These are phyloP conservation scores for Geosmithia flava DNA, from an alignment of 2,329 filamentous ascomycete species.

Conservation along the genomic window DNA sequence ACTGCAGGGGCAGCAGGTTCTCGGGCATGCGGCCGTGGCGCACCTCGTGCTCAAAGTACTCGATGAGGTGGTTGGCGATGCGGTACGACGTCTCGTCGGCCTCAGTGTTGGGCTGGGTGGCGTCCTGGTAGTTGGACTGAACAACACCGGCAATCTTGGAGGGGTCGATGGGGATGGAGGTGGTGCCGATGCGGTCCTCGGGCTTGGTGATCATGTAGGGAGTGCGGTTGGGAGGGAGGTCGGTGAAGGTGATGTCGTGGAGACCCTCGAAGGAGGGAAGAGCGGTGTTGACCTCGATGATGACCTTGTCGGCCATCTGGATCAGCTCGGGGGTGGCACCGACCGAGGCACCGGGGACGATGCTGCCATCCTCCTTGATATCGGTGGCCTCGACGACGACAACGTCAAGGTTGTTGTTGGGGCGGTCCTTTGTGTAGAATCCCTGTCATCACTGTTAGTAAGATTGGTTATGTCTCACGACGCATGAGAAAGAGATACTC, in stretches of 20 bases:
- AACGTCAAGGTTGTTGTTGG: constrained; percentile 65
- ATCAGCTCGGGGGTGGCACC: constrained; percentile 77
- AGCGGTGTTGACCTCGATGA: constrained; percentile 85
- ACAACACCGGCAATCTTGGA: constrained; percentile 76
- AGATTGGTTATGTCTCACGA: background rate
- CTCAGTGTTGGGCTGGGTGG: constrained; percentile 59
- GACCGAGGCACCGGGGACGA: constrained; percentile 76
- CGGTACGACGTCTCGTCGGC: constrained; percentile 60
- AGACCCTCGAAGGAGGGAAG: constrained; percentile 76
- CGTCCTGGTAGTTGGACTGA: constrained; percentile 74
- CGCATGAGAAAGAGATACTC: constrained; percentile 10
- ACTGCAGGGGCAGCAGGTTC: constrained; percentile 71
- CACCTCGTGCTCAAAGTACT: constrained; percentile 77
- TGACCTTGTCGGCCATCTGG: constrained; percentile 86
- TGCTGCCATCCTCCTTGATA: constrained; percentile 80
- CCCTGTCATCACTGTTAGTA: constrained; percentile 29
- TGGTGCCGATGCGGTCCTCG: constrained; percentile 76
- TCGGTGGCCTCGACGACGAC: constrained; percentile 77
- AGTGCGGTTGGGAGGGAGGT: constrained; percentile 68
- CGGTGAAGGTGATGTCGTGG: constrained; percentile 85
- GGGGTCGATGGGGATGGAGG: constrained; percentile 72
- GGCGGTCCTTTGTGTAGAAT: constrained; percentile 72
- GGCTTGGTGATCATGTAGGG: constrained; percentile 77
- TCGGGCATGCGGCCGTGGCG: constrained; percentile 61
- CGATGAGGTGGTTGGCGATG: constrained; percentile 72